Percentiles rank a stretch among this genome's conserved stretches.
Evolutionary conservation across 2,329 filamentous ascomycete species (phyloP).

Genomic region (Plectosphaerella sp.): DNA sequence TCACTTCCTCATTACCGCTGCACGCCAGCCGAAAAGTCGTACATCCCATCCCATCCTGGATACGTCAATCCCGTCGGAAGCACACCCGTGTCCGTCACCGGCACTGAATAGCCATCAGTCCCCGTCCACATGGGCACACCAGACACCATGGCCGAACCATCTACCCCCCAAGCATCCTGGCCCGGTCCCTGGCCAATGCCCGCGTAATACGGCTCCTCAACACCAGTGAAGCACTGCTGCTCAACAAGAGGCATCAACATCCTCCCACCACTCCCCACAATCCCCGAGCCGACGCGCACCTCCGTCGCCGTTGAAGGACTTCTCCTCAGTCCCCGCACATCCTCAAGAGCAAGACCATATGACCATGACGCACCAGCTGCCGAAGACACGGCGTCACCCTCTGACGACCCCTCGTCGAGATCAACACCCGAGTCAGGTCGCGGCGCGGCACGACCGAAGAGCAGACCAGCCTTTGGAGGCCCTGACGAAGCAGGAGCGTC

Average conservation of each 20-base stretch:
- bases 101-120: not conserved
- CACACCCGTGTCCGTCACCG: not conserved
- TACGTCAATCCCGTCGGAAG: not conserved
- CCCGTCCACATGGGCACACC: not conserved
- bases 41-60: not conserved
- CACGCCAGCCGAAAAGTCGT: not conserved
- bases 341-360: not conserved
- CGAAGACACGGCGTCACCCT: conserved; percentile 17
- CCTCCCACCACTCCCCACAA: not conserved
- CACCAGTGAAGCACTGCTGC: not conserved
- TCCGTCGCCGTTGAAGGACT: conserved; percentile 9
- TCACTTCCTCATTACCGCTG: not conserved
- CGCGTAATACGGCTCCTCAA: not conserved
- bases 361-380: not conserved
- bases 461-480: conserved; percentile 12
- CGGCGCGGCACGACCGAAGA: conserved; percentile 10
- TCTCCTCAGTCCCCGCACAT: conserved; percentile 7
- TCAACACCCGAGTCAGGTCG: conserved; percentile 33
- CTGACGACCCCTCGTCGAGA: conserved; percentile 29
- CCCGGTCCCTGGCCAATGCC: not conserved
- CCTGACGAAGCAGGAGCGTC: conserved; percentile 10
- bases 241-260: conserved; percentile 11
- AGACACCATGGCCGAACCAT: not conserved
- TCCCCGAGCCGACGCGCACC: conserved; percentile 2
- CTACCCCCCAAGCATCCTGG: not conserved